A percentile compares a stretch with the other conserved stretches of the same genome.
Conservation (phyloP, 2,329 filamentous ascomycete species). For the Epichloe typhina region DNA sequence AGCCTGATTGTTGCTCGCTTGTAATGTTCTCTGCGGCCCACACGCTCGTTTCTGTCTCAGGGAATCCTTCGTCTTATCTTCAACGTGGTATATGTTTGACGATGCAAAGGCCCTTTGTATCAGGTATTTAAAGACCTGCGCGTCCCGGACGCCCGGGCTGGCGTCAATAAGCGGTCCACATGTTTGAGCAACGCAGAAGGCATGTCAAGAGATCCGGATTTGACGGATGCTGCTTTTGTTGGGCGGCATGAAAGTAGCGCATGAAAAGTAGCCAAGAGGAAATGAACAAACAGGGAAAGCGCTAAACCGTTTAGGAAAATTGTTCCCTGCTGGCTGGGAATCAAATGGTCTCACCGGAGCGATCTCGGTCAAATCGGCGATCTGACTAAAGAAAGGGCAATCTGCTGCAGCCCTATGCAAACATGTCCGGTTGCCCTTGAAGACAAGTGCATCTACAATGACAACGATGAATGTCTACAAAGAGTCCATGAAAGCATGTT, state of each 20-base stretch:
- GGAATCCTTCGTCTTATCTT: background rate
- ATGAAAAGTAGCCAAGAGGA: no score
- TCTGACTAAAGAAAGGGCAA: background rate
- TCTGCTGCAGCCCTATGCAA: background rate
- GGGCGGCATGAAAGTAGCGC: no score
- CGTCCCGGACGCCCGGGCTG: no score
- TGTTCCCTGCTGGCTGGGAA: background rate
- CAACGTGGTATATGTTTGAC: background rate
- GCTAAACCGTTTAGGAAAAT: background rate
- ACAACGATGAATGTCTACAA: background rate
- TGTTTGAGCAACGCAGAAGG: no score
- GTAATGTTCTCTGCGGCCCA: background rate
- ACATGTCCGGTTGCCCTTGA: background rate
- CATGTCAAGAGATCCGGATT: no score
- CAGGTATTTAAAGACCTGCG: no score
- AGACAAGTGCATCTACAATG: background rate
- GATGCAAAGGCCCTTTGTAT: no score
- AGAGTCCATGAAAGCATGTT: background rate
- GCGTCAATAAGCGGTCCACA: no score
- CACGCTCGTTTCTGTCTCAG: background rate
- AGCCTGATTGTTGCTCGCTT: background rate
- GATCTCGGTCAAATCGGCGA: background rate
- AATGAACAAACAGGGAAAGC: no score
- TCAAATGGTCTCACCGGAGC: background rate
- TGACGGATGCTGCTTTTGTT: no score